A percentile compares a stretch with the other conserved stretches of the same genome.
Conservation (phyloP, 805 yeast genomes). For the Candida awuae region DNA sequence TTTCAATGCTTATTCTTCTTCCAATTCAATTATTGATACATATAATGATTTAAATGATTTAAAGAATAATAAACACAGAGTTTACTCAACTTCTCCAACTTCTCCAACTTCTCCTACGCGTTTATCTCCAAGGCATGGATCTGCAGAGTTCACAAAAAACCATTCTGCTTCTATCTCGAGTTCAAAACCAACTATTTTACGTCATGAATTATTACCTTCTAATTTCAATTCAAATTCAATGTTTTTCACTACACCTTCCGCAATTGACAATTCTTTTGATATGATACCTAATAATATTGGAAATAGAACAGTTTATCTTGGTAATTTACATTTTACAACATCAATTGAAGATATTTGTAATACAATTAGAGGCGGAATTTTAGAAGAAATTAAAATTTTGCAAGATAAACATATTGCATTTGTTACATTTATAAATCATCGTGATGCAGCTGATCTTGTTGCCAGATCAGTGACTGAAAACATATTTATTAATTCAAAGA, state of each 20-base stretch:
- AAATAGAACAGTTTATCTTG: constrained; percentile 64
- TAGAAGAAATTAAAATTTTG: constrained; percentile 47
- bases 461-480: constrained; percentile 44
- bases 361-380: constrained; percentile 67
- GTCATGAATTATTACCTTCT: too few relatives aligned
- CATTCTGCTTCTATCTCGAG: too few relatives aligned
- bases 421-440: constrained; percentile 57
- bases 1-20: too few relatives aligned
- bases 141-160: too few relatives aligned
- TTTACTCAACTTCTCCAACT: constrained; percentile 23
- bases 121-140: too few relatives aligned
- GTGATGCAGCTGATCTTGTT: constrained; percentile 59
- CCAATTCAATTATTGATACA: neutral
- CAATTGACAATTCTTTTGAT: neutral
- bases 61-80: constrained; percentile 6
- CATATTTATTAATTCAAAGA: constrained; percentile 52
- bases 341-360: constrained; percentile 69
- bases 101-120: constrained; percentile 21
- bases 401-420: constrained; percentile 55
- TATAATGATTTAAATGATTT: neutral
- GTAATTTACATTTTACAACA: constrained; percentile 56
- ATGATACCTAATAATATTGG: constrained; percentile 24
- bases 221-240: too few relatives aligned
- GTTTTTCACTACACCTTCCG: neutral
- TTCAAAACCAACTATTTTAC: neutral